Percentiles rank a stretch among this genome's conserved stretches.
Conservation (phyloP, 2,329 filamentous ascomycete species). For the Achaetomium macrosporum region DNA sequence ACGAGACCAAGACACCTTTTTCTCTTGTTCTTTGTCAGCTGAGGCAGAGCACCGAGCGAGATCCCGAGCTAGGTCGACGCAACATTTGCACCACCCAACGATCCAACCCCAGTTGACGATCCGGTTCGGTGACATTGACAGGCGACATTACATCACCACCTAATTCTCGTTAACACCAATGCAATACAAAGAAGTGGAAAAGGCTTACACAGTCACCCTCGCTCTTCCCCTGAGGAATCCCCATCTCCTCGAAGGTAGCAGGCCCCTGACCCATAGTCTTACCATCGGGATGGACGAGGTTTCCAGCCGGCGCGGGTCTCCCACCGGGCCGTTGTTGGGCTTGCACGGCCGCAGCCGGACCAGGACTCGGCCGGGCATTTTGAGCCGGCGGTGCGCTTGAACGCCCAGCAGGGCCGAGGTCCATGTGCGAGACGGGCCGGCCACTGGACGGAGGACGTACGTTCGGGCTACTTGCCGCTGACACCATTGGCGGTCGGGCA, state of each 20-base stretch:
- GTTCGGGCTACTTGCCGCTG: slow-evolving; percentile 21
- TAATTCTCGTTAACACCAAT: background rate
- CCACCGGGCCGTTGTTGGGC: background rate
- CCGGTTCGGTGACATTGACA: no score
- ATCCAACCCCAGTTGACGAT: no score
- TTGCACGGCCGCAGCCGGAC: background rate
- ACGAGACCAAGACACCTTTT: no score
- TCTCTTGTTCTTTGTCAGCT: no score
- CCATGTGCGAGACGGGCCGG: slow-evolving; percentile 24
- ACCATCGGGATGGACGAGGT: slow-evolving; percentile 24
- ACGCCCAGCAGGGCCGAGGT: slow-evolving; percentile 8
- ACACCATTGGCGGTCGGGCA: slow-evolving; percentile 14
- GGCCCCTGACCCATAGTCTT: slow-evolving; percentile 65
- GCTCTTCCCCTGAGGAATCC: slow-evolving; percentile 74
- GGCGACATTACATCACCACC: background rate
- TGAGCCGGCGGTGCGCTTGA: slow-evolving; percentile 14
- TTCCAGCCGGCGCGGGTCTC: slow-evolving; percentile 30
- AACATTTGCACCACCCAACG: no score
- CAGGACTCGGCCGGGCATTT: slow-evolving; percentile 4
- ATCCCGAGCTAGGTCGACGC: no score
- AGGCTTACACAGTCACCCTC: slow-evolving; percentile 83
- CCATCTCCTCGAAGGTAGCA: slow-evolving; percentile 97
- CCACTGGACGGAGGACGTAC: slow-evolving; percentile 22
- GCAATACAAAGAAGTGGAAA: background rate
- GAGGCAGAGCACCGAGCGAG: no score